phyloP scores from a whole-genome alignment of 208 protist species.

The Leishmania guyanensis region DNA sequence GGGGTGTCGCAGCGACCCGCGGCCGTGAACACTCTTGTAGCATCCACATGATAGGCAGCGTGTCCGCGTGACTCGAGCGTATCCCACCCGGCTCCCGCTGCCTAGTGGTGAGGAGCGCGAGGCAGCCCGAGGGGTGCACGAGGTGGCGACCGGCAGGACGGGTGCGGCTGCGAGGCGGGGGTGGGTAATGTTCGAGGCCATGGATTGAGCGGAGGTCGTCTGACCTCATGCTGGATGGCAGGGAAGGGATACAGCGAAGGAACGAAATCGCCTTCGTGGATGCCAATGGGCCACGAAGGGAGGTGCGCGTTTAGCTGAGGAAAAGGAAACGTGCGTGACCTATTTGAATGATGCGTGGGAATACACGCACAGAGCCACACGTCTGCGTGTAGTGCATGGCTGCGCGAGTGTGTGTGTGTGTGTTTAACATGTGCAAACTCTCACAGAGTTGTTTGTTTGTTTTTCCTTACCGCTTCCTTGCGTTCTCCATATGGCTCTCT shows the following conservation, averaged over 20 bases:
- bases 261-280: not conserved
- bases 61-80: not conserved
- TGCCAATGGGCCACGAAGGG: not conserved
- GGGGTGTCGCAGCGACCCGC: not conserved
- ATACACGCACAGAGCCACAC: no score
- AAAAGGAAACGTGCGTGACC: not conserved
- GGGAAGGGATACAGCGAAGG: not conserved
- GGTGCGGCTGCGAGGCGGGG: not conserved
- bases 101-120: not conserved
- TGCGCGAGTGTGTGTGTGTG: not conserved
- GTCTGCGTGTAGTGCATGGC: no score
- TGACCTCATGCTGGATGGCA: not conserved
- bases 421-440: not conserved
- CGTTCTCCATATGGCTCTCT: not conserved
- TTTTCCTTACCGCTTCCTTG: not conserved
- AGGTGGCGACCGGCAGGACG: not conserved
- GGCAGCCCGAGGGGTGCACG: no score
- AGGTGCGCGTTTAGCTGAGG: not conserved
- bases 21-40: not conserved
- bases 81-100: not conserved
- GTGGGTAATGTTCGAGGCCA: not conserved
- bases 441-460: constrained; percentile 3
- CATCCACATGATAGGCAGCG: not conserved
- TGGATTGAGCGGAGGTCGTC: not conserved
- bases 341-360: not conserved